Evolutionary conservation across 164 flowering plant genomes (phyloP).

Genomic region (Houttuynia cordata): DNA sequence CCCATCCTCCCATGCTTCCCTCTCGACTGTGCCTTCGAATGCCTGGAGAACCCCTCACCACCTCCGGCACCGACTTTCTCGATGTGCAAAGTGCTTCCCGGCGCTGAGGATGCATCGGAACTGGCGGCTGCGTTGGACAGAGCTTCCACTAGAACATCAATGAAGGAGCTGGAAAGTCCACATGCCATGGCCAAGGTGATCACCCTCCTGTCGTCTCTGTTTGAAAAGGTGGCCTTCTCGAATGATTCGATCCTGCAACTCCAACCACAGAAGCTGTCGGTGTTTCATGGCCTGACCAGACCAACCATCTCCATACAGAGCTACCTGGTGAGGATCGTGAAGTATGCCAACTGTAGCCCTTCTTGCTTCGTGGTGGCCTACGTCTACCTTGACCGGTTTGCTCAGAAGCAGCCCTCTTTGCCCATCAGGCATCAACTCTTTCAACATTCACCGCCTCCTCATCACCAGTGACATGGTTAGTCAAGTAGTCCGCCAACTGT

Average conservation of each 20-base stretch:
- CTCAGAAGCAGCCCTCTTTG: conserved; percentile 25
- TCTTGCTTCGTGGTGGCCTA: conserved; percentile 56
- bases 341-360: conserved; percentile 55
- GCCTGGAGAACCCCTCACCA: too few species aligned
- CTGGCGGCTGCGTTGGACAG: too few species aligned
- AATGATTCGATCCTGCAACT: conserved; percentile 16
- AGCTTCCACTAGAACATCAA: conserved; percentile 6
- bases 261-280: conserved; percentile 19
- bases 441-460: conserved; percentile 44
- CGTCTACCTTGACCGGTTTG: conserved; percentile 46
- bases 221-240: conserved; percentile 26
- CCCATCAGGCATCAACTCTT: conserved; percentile 39
- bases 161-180: conserved; percentile 15
- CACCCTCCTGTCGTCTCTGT: conserved; percentile 24
- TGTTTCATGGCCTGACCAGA: conserved; percentile 43
- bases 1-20: too few species aligned
- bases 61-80: too few species aligned
- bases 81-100: too few species aligned
- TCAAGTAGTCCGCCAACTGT: too few species aligned
- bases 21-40: too few species aligned
- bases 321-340: conserved; percentile 55
- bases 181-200: conserved; percentile 20
- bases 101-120: too few species aligned
- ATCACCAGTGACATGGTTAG: conserved; percentile 40
- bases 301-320: conserved; percentile 42